Evolutionary conservation across 148 eudicot species (phyloP), one percentile per base, ranked within the genome.

Genomic region (Camellia sinensis): DNA sequence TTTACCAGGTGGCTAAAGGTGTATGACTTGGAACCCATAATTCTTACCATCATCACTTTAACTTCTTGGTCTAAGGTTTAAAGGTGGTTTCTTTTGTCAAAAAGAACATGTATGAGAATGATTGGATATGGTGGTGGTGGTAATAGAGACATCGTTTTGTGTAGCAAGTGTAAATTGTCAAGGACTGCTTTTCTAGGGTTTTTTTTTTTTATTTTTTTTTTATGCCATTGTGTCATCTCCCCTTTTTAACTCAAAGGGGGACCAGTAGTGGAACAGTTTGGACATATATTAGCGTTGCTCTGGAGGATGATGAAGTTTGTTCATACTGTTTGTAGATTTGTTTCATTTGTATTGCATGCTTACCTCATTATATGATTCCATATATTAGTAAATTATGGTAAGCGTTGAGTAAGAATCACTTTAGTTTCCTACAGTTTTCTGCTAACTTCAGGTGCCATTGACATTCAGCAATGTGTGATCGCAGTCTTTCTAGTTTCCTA

Each of bases 131-230:
- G 2, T 54, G 73, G 22, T 69, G 52, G 53, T 70, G 56, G 56
- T 72, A 7, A 29, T 29, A 14, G 52, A 48, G 46, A 15, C 18
- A 6, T 14, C 52, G 3, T 46, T 46, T 63, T 48, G 71, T 65
- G 71, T 14, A 65, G 61, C 79, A 29, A 53, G 12, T 77, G 79
- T 50, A 50, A 77, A 77, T 77, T 37, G 46, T 48, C 44, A 8
- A 48, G 71, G 21, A 76, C 5, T 48, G 79, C 71, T 45, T 17
- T 3, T 4, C 37, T 56, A 65, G 10, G 17, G 48, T n/a, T 4
- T 29, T 48, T 21, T 5, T 11, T 29, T 0, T 19, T 44, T 29
- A 19, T 2, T 50, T n/a, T 46, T 19, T 43, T 48, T 70, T 70
- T 48, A 46, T 19, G 56, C 2, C 40, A 1, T 19, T 45, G 21